Evolutionary conservation across 2,329 filamentous ascomycete genomes (phyloP).

Genomic region (Bipolaris cookei): DNA sequence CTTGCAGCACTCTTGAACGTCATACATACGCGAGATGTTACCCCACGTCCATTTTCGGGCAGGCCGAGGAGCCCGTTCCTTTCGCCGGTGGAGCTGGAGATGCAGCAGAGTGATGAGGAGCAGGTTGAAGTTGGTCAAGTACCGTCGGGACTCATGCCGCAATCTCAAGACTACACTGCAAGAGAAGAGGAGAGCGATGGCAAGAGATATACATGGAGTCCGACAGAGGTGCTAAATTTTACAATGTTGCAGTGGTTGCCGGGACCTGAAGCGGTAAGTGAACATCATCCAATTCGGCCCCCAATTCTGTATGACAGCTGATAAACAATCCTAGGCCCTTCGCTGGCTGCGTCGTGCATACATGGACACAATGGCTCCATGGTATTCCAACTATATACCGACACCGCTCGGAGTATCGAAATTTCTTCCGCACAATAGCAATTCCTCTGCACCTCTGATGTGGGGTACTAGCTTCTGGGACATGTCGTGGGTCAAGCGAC

Average conservation of each 20-base stretch:
- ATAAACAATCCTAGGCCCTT: slow-evolving; percentile 18
- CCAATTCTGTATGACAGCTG: not conserved
- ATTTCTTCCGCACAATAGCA: slow-evolving; percentile 35
- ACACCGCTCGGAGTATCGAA: slow-evolving; percentile 52
- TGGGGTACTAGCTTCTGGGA: slow-evolving; percentile 50
- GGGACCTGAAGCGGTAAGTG: slow-evolving; percentile 59
- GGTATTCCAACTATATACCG: slow-evolving; percentile 28
- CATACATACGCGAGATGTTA: slow-evolving; percentile 32
- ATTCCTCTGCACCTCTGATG: slow-evolving; percentile 40
- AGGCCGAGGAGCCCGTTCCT: slow-evolving; percentile 41
- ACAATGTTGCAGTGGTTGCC: slow-evolving; percentile 67
- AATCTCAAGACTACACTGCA: slow-evolving; percentile 3
- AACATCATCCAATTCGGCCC: not conserved
- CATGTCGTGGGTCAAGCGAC: slow-evolving; percentile 48
- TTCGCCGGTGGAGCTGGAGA: slow-evolving; percentile 38
- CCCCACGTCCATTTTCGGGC: slow-evolving; percentile 20
- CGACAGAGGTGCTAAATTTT: slow-evolving; percentile 62
- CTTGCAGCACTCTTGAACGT: slow-evolving; percentile 44
- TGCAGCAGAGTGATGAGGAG: slow-evolving; percentile 22
- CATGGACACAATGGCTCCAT: slow-evolving; percentile 27
- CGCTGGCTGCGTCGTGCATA: slow-evolving; percentile 54
- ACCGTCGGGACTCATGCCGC: not conserved
- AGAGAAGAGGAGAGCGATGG: not conserved
- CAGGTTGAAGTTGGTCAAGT: slow-evolving; percentile 13
- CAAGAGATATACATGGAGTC: slow-evolving; percentile 16